Evolutionary conservation across 2,329 filamentous ascomycete species (phyloP).

Genomic region (Cadophora sp.): DNA sequence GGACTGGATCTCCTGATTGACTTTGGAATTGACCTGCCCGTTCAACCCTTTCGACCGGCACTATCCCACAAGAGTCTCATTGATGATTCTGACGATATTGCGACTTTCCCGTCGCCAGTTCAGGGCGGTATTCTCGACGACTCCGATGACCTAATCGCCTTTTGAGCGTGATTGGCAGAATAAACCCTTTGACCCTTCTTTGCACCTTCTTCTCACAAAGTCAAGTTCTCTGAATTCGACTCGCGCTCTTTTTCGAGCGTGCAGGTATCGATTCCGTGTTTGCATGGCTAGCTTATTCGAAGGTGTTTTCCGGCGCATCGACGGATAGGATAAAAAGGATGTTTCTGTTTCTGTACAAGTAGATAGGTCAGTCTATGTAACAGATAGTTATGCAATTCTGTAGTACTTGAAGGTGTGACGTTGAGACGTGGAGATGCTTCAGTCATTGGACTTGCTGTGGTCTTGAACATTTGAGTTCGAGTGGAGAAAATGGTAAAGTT

Average conservation of each 20-base stretch:
- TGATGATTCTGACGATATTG: conserved; percentile 1
- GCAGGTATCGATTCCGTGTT: neutral
- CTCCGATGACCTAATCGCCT: neutral
- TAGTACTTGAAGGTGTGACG: neutral
- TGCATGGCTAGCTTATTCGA: neutral
- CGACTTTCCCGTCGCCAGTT: neutral
- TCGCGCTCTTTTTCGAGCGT: neutral
- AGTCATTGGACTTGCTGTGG: no score
- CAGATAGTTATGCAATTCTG: neutral
- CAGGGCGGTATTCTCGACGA: neutral
- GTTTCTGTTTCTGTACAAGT: neutral
- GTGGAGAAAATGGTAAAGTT: no score
- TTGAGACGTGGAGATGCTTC: neutral
- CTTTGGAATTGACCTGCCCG: neutral
- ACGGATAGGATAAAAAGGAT: neutral
- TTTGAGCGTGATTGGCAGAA: neutral
- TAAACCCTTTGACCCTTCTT: neutral
- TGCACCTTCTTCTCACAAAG: neutral
- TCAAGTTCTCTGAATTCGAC: neutral
- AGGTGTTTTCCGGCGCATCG: neutral
- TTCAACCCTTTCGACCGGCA: neutral
- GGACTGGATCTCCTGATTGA: neutral
- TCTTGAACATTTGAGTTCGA: no score
- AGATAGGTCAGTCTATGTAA: neutral
- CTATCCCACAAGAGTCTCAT: conserved; percentile 6